Base-by-base conservation (phyloP, 345 rosid genomes). In the Pseudoturritis turrita region DNA sequence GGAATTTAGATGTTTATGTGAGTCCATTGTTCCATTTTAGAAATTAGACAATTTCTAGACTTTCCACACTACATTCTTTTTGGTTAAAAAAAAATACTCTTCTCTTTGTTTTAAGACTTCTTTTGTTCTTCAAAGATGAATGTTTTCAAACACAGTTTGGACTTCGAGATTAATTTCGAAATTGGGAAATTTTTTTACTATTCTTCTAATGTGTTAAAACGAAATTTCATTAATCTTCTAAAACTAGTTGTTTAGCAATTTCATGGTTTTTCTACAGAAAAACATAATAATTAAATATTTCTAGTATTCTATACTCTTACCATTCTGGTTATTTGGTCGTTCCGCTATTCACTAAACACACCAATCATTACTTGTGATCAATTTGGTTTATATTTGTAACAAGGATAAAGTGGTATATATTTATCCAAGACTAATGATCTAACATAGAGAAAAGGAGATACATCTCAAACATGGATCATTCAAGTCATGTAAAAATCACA, bases 401-500 rank as follows among this genome's bases (percentile, higher is more conserved):
- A 65, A 14, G 22, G 15, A 49, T 23, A 52, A 26, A 55, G 44
- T 45, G 31, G 21, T 33, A 23, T 15, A 36, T 4, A 56, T 23
- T 5, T 17, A 71, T 22, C 12, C 29, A 59, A 71, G 51, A 71
- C 44, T 71, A 7, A 53, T 22, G 47, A 62, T 47, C 55, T 72
- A 62, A 11, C 47, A 23, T 53, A 28, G 72, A 66, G 46, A 49
- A 66, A 29, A 40, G 50, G 55, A 58, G 53, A 74, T 40, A 66
- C 73, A 74, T 50, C 58, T 74, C 15, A 40, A 59, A 58, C 73
- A 58, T 23, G 54, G 73, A 36, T 66, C 71, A 50, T 40, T 58
- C 39, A 19, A 74, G 73, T 66, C 55, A 74, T 66, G 54, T 50
- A 65, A 74, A 57, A 23, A 19, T 37, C 66, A 73, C 72, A 65